phyloP scores from a whole-genome alignment of 805 yeast genomes.

The Saccharomycopsis schoenii region DNA sequence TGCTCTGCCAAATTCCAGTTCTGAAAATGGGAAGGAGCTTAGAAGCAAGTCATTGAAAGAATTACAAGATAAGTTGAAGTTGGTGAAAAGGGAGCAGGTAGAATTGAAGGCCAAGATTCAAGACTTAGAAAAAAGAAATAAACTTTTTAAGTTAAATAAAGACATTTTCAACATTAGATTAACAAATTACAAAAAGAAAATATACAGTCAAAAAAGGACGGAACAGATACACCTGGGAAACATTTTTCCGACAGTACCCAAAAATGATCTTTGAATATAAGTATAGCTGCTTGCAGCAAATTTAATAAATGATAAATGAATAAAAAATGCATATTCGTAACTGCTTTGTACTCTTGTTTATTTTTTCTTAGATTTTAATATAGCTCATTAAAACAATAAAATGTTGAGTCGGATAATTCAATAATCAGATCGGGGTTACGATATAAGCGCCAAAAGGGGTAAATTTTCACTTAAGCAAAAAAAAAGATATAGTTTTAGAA shows the following conservation, averaged over 20 bases:
- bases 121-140: constrained; percentile 1
- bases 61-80: constrained; percentile 1
- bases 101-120: background rate
- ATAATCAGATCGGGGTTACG: no score
- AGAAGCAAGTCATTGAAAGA: constrained; percentile 6
- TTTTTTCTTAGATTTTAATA: no score
- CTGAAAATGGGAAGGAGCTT: background rate
- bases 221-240: constrained; percentile 9
- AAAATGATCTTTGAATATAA: background rate
- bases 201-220: constrained; percentile 4
- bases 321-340: no score
- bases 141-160: constrained; percentile 8
- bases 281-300: no score
- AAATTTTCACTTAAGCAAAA: no score
- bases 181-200: constrained; percentile 4
- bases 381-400: no score
- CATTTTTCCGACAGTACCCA: constrained; percentile 16
- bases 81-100: background rate
- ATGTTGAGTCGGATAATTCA: no score
- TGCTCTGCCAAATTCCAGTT: background rate
- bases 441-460: no score
- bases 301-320: no score
- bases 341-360: no score
- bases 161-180: constrained; percentile 16
- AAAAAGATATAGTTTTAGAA: no score